A percentile compares a stretch with the other conserved stretches of the same genome.
Conservation (phyloP, 2,329 filamentous ascomycete genomes). For the Microcyclosporella mali region DNA sequence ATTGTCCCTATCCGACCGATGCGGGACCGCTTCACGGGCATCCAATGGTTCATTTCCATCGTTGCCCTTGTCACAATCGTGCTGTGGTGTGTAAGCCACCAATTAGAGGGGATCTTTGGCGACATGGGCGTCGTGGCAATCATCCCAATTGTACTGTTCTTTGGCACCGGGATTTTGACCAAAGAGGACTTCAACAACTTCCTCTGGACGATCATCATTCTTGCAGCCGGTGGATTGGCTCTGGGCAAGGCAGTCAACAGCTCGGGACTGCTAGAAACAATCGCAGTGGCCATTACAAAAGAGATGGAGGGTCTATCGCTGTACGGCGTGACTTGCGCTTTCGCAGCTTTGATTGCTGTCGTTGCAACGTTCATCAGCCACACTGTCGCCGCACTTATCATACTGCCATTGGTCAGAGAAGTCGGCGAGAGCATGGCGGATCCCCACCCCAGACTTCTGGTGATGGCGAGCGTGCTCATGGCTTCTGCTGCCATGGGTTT, state of each 20-base stretch:
- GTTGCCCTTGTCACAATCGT: conserved; percentile 79
- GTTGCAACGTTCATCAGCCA: conserved; percentile 98
- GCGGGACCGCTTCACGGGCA: conserved; percentile 77
- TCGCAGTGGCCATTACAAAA: conserved; percentile 69
- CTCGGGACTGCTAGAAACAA: conserved; percentile 82
- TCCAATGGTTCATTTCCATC: conserved; percentile 87
- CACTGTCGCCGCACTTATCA: conserved; percentile 91
- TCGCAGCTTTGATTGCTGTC: conserved; percentile 75
- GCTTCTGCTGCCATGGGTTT: conserved; percentile 96
- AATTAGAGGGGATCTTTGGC: conserved; percentile 79
- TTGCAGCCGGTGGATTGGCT: conserved; percentile 86
- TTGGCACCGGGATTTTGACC: conserved; percentile 89
- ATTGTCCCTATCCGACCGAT: conserved; percentile 89
- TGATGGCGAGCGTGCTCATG: conserved; percentile 94
- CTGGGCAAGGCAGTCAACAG: conserved; percentile 92
- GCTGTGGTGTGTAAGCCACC: conserved; percentile 88
- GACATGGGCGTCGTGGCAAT: conserved; percentile 99
- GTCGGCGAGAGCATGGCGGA: conserved; percentile 80
- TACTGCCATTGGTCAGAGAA: conserved; percentile 80
- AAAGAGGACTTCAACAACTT: conserved; percentile 99
- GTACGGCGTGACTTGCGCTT: conserved; percentile 81
- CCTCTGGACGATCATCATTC: conserved; percentile 98
- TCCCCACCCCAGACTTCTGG: conserved; percentile 86
- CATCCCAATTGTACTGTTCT: conserved; percentile 91
- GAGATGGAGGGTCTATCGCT: conserved; percentile 71